phyloP scores from a whole-genome alignment of 83 land plant species.

The Isoetes engelmannii region DNA sequence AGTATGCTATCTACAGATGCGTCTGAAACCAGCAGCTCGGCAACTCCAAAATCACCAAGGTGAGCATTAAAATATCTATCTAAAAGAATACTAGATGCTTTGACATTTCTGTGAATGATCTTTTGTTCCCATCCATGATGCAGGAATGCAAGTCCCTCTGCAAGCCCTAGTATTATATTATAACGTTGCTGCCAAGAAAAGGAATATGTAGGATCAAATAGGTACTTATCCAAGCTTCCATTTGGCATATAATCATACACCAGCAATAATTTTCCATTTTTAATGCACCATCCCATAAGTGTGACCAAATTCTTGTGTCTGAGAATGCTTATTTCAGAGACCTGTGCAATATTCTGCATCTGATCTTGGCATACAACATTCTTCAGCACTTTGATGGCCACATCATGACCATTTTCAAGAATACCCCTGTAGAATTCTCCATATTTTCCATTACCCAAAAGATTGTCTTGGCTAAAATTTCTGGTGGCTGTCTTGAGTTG shows the following conservation, averaged over 20 bases:
- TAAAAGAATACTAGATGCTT: slow-evolving; percentile 8
- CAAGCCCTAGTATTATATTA: slow-evolving; percentile 5
- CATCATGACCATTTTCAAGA: no score
- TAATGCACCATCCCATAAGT: slow-evolving; percentile 12
- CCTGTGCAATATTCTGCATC: no score
- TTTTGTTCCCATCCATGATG: neutral
- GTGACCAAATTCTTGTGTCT: slow-evolving; percentile 10
- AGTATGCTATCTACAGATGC: no score
- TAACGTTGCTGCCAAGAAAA: neutral
- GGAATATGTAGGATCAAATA: neutral
- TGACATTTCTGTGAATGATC: neutral
- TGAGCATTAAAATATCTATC: slow-evolving; percentile 1
- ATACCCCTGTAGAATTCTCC: no score
- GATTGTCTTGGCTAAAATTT: no score
- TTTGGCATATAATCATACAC: slow-evolving; percentile 11
- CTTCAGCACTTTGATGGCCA: no score
- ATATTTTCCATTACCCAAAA: no score
- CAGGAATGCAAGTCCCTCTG: slow-evolving; percentile 7
- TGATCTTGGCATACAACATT: no score
- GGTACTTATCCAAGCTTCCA: slow-evolving; percentile 7
- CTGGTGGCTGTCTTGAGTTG: no score
- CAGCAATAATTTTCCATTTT: neutral
- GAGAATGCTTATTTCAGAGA: neutral
- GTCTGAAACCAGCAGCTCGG: neutral
- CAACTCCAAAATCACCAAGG: slow-evolving; percentile 11